These are phyloP conservation scores for Mentha longifolia DNA, from an alignment of 257 asterid genomes.

Conservation along the genomic window DNA sequence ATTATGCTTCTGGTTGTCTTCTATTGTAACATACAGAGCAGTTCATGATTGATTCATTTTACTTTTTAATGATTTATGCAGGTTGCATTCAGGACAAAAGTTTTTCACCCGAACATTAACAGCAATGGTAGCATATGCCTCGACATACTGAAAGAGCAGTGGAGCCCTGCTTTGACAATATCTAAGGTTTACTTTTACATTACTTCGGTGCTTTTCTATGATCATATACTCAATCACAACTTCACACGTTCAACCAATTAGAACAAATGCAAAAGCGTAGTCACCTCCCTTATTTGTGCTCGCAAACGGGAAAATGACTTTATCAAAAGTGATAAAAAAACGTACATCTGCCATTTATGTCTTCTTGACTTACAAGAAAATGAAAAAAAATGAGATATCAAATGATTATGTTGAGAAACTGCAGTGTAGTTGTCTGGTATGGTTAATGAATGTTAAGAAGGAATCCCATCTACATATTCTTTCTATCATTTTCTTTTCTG, in stretches of 20 bases:
- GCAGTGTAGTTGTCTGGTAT: background rate
- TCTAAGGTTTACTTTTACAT: conserved; percentile 58
- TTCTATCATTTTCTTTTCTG: background rate
- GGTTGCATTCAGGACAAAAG: conserved; percentile 67
- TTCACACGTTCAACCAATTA: background rate
- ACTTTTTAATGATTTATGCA: conserved; percentile 32
- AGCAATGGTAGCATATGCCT: conserved; percentile 81
- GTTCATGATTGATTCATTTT: background rate
- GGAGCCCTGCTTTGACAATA: conserved; percentile 83
- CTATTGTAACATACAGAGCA: background rate
- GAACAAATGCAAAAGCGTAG: background rate
- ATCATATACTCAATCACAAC: background rate
- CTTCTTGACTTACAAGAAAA: background rate
- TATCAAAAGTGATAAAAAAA: background rate
- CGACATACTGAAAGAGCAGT: conserved; percentile 78
- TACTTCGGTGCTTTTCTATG: conserved; percentile 5
- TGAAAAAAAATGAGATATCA: background rate
- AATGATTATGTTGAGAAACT: background rate
- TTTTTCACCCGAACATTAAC: conserved; percentile 61
- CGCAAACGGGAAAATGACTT: background rate
- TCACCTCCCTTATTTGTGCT: background rate
- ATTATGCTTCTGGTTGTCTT: conserved; percentile 13
- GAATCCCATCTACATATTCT: background rate
- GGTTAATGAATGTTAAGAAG: background rate
- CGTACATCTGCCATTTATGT: background rate